These are phyloP conservation scores for Apiospora phragmitis DNA, from an alignment of 2,329 filamentous ascomycete genomes.

Conservation along the genomic window DNA sequence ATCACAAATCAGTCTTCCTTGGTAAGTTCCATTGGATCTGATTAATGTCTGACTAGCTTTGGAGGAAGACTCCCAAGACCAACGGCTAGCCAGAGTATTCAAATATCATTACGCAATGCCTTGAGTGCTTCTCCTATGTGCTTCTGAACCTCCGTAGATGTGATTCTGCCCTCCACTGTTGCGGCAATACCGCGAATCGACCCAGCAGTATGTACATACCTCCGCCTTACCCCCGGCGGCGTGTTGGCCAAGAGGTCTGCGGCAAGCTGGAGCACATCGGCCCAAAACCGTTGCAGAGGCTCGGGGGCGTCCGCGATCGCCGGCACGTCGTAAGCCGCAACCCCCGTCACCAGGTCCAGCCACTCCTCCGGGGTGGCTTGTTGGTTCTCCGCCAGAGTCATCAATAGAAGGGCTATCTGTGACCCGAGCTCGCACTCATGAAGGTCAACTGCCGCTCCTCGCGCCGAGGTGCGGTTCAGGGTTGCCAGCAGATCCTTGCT, in stretches of 20 bases:
- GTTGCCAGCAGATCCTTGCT: constrained; percentile 49
- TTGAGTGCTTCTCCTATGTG: constrained; percentile 16
- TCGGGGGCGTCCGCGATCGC: constrained; percentile 22
- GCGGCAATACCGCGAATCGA: constrained; percentile 51
- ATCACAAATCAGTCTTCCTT: too few relatives aligned
- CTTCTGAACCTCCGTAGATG: constrained; percentile 12
- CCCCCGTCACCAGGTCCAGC: constrained; percentile 55
- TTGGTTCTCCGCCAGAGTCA: constrained; percentile 51
- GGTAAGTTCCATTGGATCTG: too few relatives aligned
- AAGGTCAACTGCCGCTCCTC: constrained; percentile 19
- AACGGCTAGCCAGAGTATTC: not conserved
- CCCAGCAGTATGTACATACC: constrained; percentile 52
- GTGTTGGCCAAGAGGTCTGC: constrained; percentile 51
- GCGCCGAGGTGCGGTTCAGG: constrained; percentile 34
- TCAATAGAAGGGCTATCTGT: constrained; percentile 57
- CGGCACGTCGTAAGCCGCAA: constrained; percentile 49
- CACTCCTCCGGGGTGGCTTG: constrained; percentile 51
- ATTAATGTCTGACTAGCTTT: too few relatives aligned
- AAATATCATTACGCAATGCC: not conserved
- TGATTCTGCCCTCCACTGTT: constrained; percentile 33
- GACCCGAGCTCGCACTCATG: constrained; percentile 43
- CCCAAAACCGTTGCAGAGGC: constrained; percentile 53
- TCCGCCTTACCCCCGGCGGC: constrained; percentile 45
- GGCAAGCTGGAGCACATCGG: constrained; percentile 56
- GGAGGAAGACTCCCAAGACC: not conserved